A percentile compares a stretch with the other conserved stretches of the same genome.
Conservation (phyloP, 768 basidiomycete species). For the Tubosaeta sp. region DNA sequence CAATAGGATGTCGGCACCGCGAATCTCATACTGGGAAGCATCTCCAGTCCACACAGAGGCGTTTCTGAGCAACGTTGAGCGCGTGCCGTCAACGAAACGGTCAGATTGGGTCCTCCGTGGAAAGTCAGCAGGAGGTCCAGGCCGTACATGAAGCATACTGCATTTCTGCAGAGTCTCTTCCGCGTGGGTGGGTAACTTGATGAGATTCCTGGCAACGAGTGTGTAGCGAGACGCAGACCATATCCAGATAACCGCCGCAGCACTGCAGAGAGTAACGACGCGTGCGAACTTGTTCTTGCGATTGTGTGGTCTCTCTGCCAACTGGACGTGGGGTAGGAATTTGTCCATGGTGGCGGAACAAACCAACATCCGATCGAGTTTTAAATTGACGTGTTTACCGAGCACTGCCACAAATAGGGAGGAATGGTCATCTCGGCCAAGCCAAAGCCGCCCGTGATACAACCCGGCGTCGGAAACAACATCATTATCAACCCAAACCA, state of each 20-base stretch:
- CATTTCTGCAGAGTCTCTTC: conserved; percentile 33
- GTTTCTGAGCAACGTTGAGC: conserved; percentile 39
- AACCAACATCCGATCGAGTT: not conserved
- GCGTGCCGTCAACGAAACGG: conserved; percentile 36
- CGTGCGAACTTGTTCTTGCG: conserved; percentile 13
- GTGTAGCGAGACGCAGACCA: conserved; percentile 17
- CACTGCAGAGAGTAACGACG: conserved; percentile 17
- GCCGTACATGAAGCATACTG: conserved; percentile 29
- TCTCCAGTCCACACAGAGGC: conserved; percentile 53
- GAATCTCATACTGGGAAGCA: conserved; percentile 32
- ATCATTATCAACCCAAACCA: conserved; percentile 62
- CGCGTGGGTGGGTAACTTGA: conserved; percentile 27
- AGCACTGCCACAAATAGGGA: conserved; percentile 12
- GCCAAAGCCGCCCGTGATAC: conserved; percentile 51
- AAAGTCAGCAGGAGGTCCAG: conserved; percentile 36
- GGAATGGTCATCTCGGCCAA: conserved; percentile 9
- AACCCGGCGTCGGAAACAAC: conserved; percentile 60
- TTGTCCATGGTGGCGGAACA: conserved; percentile 25
- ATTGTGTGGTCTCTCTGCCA: conserved; percentile 5
- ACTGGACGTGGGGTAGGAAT: conserved; percentile 16
- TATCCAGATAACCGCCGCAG: conserved; percentile 14
- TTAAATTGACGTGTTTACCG: not conserved
- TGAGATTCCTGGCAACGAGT: conserved; percentile 4
- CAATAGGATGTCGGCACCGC: conserved; percentile 38
- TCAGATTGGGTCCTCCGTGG: conserved; percentile 34